Conservation (phyloP, 2,329 filamentous ascomycete species). For the Dothideomycetes sp. region DNA sequence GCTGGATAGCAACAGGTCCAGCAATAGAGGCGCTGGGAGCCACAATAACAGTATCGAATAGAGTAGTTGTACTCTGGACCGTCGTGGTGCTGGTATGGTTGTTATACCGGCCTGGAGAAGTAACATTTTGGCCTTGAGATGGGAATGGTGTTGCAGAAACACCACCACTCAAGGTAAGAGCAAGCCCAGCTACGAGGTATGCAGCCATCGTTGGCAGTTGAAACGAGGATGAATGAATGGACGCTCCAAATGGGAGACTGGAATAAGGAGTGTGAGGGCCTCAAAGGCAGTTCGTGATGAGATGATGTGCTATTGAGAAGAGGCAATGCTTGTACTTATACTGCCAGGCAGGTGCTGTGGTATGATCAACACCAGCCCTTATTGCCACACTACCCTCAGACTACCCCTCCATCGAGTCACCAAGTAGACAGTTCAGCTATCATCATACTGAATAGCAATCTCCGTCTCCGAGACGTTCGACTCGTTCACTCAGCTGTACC, state of each 20-base stretch:
- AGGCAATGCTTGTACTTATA: too few relatives aligned
- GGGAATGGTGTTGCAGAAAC: conserved; percentile 1
- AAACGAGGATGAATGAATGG: conserved; percentile 1
- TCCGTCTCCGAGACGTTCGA: too few relatives aligned
- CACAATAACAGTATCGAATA: not conserved
- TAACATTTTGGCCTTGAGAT: not conserved
- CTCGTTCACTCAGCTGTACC: too few relatives aligned
- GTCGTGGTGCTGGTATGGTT: conserved; percentile 4
- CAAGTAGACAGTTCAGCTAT: too few relatives aligned
- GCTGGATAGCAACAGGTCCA: not conserved
- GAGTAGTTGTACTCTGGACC: not conserved
- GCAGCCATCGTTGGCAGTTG: conserved; percentile 1
- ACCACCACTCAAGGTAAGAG: not conserved
- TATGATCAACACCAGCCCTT: too few relatives aligned
- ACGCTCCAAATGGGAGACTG: conserved; percentile 1
- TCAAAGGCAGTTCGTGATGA: too few relatives aligned
- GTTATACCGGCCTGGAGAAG: not conserved
- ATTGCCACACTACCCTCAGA: too few relatives aligned
- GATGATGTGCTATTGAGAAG: too few relatives aligned
- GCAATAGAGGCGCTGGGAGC: not conserved
- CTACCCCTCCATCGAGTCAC: too few relatives aligned
- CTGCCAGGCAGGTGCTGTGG: too few relatives aligned
- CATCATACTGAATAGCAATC: too few relatives aligned
- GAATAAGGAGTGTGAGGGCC: conserved; percentile 3
- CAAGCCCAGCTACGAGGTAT: conserved; percentile 1